Evolutionary conservation across 129 eudicot species (phyloP).

Genomic region (Arctium minus): DNA sequence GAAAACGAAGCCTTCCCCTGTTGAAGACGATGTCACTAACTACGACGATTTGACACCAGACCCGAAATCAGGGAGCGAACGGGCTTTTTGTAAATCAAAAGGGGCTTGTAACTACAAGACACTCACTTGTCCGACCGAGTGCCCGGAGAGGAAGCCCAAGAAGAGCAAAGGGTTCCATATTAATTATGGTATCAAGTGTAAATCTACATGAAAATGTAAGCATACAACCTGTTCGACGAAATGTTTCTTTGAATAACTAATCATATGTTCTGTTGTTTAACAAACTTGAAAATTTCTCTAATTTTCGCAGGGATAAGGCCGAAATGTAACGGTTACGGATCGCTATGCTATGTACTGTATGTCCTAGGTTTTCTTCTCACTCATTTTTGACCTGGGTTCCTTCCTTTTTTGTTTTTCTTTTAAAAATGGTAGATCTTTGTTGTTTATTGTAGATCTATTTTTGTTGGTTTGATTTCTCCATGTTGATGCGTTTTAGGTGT

Average conservation of each 20-base stretch:
- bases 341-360: conserved; percentile 61
- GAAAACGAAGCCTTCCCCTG: conserved; percentile 9
- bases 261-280: background rate
- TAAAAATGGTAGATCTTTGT: too few relatives aligned
- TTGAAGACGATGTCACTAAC: conserved; percentile 30
- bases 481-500: too few relatives aligned
- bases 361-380: too few relatives aligned
- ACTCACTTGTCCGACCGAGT: conserved; percentile 57
- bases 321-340: conserved; percentile 41
- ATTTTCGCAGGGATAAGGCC: conserved; percentile 51
- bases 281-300: background rate
- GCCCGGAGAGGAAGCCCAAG: conserved; percentile 72
- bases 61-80: conserved; percentile 42
- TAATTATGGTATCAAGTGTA: conserved; percentile 60
- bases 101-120: conserved; percentile 40
- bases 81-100: conserved; percentile 34
- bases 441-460: too few relatives aligned
- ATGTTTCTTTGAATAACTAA: background rate
- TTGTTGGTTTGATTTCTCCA: too few relatives aligned
- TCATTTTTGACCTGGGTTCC: too few relatives aligned
- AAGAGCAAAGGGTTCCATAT: conserved; percentile 55
- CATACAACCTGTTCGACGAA: background rate
- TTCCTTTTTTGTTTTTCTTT: too few relatives aligned
- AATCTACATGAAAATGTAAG: conserved; percentile 71
- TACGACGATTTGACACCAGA: conserved; percentile 30